A percentile compares a stretch with the other conserved stretches of the same genome.
Conservation (phyloP, 495 filamentous ascomycete species). For the Xylaria longipes region DNA sequence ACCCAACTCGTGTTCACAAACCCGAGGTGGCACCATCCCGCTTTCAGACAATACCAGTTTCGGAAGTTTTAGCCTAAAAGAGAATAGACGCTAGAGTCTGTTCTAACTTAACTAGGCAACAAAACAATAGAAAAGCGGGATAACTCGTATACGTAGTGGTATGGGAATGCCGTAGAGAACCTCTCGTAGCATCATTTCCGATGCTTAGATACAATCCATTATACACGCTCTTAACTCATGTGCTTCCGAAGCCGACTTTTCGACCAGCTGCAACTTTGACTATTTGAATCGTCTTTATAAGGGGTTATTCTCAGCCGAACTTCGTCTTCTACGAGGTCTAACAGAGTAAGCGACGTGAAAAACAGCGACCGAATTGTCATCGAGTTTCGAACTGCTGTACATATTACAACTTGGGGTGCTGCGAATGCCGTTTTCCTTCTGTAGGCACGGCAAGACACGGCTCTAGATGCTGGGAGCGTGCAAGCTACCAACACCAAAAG, state of each 20-base stretch:
- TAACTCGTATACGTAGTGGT: not conserved
- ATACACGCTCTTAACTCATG: too few species aligned
- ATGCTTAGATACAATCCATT: too few species aligned
- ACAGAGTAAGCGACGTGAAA: not conserved
- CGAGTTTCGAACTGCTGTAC: too few species aligned
- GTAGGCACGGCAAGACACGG: not conserved
- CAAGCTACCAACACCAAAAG: too few species aligned
- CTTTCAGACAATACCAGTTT: constrained; percentile 6
- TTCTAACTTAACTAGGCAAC: not conserved
- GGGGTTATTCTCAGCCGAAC: not conserved
- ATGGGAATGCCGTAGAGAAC: too few species aligned
- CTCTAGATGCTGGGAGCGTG: not conserved
- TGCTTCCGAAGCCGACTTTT: not conserved
- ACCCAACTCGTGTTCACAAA: constrained; percentile 4
- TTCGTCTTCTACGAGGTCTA: not conserved
- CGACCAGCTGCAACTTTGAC: not conserved
- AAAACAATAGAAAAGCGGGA: not conserved
- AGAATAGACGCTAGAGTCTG: not conserved
- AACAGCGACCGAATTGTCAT: too few species aligned
- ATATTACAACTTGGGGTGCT: too few species aligned
- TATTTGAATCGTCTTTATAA: not conserved
- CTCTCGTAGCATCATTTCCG: too few species aligned
- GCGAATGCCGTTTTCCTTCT: too few species aligned
- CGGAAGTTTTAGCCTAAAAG: constrained; percentile 1
- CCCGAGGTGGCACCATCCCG: constrained; percentile 1